phyloP scores from a whole-genome alignment of 1,284 basidiomycete genomes.

The Rhodotorula sp. region DNA sequence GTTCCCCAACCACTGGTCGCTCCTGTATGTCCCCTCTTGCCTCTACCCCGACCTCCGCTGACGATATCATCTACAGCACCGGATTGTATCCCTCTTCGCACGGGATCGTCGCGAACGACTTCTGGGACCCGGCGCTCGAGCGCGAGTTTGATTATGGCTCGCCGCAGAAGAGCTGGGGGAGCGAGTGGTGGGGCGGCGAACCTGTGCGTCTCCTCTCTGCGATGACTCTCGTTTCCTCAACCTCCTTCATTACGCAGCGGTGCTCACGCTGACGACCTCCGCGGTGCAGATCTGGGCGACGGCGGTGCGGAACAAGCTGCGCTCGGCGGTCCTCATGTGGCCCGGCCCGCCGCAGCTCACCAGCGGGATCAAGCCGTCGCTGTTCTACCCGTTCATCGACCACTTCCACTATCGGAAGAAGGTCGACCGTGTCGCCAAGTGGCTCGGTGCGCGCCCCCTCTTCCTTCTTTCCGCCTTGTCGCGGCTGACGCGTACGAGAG shows the following conservation, averaged over 20 bases:
- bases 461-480: constrained; percentile 49
- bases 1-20: constrained; percentile 61
- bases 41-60: background rate
- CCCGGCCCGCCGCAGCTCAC: constrained; percentile 61
- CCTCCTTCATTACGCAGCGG: background rate
- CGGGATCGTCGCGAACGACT: constrained; percentile 89
- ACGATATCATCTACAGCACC: constrained; percentile 61
- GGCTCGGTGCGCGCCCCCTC: constrained; percentile 13
- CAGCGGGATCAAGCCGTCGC: constrained; percentile 66
- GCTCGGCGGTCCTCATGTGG: constrained; percentile 88
- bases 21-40: constrained; percentile 56
- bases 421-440: constrained; percentile 65
- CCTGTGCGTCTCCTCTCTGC: constrained; percentile 61
- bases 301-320: constrained; percentile 68
- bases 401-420: constrained; percentile 67
- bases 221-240: background rate
- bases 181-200: constrained; percentile 83
- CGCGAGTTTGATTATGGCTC: constrained; percentile 71
- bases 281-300: constrained; percentile 79
- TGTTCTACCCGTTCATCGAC: constrained; percentile 62
- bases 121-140: constrained; percentile 70
- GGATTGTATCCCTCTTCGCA: constrained; percentile 83
- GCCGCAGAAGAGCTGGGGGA: constrained; percentile 63
- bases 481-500: too few species aligned
- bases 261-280: background rate